Conservation (phyloP, 2,329 filamentous ascomycete species). For the Thelonectria olida region DNA sequence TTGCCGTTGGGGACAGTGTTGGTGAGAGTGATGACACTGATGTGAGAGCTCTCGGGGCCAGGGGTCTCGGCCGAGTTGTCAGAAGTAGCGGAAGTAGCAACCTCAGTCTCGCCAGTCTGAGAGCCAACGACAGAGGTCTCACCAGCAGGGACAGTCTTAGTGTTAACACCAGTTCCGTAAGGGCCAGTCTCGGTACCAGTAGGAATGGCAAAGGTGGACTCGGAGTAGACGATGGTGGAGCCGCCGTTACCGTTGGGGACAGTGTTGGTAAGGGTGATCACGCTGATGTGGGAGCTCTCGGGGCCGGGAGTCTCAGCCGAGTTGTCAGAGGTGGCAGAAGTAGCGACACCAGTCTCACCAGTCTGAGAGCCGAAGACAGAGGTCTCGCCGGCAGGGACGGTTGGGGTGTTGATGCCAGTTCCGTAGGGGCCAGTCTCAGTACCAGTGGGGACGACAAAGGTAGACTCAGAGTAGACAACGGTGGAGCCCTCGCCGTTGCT, state of each 20-base stretch:
- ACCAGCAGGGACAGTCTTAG: background rate
- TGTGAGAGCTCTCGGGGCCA: conserved; percentile 6
- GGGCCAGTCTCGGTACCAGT: conserved; percentile 12
- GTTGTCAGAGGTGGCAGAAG: conserved; percentile 14
- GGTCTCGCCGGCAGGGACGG: background rate
- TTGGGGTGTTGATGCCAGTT: background rate
- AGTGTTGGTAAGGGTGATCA: conserved; percentile 23
- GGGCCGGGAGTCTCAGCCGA: conserved; percentile 6
- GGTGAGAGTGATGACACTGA: conserved; percentile 11
- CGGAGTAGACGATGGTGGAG: conserved; percentile 23
- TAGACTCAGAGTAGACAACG: conserved; percentile 24
- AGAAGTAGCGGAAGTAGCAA: background rate
- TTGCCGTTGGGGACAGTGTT: conserved; percentile 11
- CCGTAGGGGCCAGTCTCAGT: background rate
- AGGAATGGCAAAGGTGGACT: conserved; percentile 24
- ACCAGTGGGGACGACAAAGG: conserved; percentile 25
- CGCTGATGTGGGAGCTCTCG: conserved; percentile 14
- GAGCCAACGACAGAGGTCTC: background rate
- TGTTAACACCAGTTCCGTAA: background rate
- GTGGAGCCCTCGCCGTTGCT: conserved; percentile 27
- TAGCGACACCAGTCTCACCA: background rate
- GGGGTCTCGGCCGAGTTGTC: conserved; percentile 3
- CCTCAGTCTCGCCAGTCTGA: background rate
- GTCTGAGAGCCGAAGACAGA: background rate
- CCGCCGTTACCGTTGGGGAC: conserved; percentile 29